Conservation (phyloP, 129 eudicot species). For the Tagetes erecta region DNA sequence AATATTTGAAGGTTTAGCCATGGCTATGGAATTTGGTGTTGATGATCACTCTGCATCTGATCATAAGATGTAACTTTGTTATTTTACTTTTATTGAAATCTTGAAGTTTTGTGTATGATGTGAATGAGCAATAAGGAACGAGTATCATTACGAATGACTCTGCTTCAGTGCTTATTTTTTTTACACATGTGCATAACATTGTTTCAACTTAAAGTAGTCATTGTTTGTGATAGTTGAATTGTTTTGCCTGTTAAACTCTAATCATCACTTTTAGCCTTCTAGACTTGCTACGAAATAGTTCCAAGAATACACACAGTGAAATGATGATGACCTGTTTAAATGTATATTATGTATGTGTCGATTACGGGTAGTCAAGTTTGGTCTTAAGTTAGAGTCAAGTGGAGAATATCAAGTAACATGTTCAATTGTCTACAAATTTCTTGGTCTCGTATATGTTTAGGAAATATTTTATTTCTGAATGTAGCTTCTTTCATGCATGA, state of each 20-base stretch:
- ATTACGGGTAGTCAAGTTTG: not conserved
- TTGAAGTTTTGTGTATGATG: conserved; percentile 14
- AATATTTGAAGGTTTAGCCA: not conserved
- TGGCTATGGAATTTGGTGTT: conserved; percentile 3
- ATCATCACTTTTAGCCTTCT: not conserved
- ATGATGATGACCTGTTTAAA: not conserved
- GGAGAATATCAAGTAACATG: conserved; percentile 1
- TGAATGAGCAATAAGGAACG: conserved; percentile 6
- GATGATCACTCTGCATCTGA: not conserved
- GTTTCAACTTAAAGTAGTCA: not conserved
- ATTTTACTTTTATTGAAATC: not conserved
- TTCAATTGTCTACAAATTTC: not conserved
- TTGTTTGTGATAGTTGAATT: not conserved
- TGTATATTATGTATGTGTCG: not conserved
- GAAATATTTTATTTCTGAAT: not conserved
- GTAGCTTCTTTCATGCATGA: not conserved
- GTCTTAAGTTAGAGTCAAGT: not conserved
- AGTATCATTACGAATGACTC: not conserved
- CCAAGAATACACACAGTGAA: not conserved
- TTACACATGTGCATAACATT: not conserved
- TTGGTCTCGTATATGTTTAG: not conserved
- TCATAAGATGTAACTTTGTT: not conserved
- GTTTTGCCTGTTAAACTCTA: not conserved
- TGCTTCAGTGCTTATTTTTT: not conserved
- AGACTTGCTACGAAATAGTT: not conserved